Evolutionary conservation across 495 filamentous ascomycete species (phyloP), one percentile per base, ranked within the genome.

Genomic region (Pyrenula aspistea): DNA sequence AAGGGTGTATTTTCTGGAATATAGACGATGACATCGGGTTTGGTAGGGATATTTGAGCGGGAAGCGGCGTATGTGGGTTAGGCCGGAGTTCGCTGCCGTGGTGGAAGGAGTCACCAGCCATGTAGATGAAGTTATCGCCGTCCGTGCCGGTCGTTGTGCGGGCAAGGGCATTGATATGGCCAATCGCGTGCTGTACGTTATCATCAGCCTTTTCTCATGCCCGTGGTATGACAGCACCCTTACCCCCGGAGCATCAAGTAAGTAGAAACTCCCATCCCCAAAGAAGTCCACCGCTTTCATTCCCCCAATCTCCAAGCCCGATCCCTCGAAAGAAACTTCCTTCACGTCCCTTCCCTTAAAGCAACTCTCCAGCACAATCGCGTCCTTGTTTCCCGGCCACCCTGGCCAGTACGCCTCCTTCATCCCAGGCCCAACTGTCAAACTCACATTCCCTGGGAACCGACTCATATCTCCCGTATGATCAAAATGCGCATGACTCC

Each of bases 261-360:
- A 55, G 55, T 72, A 75, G 60, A 75, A 70, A 49, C 63, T 67
- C 12, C 76, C 74, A 54, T 78, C 76, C 12, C 67, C 64, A 57
- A 72, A 75, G 59, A 77, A 84, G 63, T 88, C 84, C 19, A 77
- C 59, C 0, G 81, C 84, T 11, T 57, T 47, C 61, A 82, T 75
- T 4, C 63, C 54, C 25, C 79, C 76, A 23, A 84, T 73, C 42
- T 69, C 62, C 15, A 78, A 25, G 10, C 24, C 55, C 15, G 31
- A 21, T 10, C 57, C 21, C 12, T 53, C 55, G 36, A 83, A 81
- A 56, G 68, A 65, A 1, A 82, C 62, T 53, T 83, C 77, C 12
- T 55, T 57, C 3, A 72, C 20, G 2, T 59, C 49, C n/a, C 67
- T 65, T 11, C 60, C 63, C 20, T 63, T 60, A 51, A 73, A 72